Conservation (phyloP, 2,329 filamentous ascomycete species). For the Nectriaceae sp. region DNA sequence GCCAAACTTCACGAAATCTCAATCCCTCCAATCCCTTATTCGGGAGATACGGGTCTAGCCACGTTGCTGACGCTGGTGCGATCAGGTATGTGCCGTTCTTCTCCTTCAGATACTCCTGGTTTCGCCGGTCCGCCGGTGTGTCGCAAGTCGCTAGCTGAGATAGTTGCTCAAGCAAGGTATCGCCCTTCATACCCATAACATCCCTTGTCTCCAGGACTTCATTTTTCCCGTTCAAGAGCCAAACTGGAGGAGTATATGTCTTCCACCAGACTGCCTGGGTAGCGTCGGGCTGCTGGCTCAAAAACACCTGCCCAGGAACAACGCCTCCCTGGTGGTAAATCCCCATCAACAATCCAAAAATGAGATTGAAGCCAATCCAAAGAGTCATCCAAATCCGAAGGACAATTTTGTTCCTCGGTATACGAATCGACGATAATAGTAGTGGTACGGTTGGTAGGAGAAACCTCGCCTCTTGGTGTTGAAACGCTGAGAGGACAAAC, state of each 20-base stretch:
- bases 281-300: conserved; percentile 69
- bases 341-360: conserved; percentile 75
- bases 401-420: conserved; percentile 58
- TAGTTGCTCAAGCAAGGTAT: conserved; percentile 60
- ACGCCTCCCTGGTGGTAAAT: conserved; percentile 80
- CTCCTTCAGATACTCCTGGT: conserved; percentile 59
- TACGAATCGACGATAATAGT: conserved; percentile 70
- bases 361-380: conserved; percentile 71
- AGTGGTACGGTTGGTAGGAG: conserved; percentile 74
- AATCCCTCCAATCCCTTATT: conserved; percentile 62
- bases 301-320: conserved; percentile 73
- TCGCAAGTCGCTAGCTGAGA: conserved; percentile 63
- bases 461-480: conserved; percentile 81
- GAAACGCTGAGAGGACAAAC: conserved; percentile 70
- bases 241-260: conserved; percentile 79
- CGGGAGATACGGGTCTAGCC: conserved; percentile 63
- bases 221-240: conserved; percentile 77
- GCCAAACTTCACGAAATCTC: conserved; percentile 70
- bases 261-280: conserved; percentile 82
- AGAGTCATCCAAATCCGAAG: conserved; percentile 56
- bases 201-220: conserved; percentile 70
- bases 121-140: conserved; percentile 56
- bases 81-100: conserved; percentile 69
- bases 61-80: conserved; percentile 71
- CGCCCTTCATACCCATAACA: conserved; percentile 70